Conservation (phyloP, 164 flowering plant genomes). For the Vitis rupestris region DNA sequence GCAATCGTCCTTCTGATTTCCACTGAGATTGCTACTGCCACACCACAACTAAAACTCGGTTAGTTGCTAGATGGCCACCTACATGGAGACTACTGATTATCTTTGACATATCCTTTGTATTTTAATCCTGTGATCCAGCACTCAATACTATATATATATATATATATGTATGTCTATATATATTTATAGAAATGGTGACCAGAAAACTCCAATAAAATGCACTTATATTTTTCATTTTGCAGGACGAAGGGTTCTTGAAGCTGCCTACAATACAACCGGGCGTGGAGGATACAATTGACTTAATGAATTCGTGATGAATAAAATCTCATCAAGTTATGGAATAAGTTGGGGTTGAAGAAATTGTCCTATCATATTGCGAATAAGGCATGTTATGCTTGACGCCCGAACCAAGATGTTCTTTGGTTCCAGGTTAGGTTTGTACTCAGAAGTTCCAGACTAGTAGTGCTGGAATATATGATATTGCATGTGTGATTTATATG, state of each 20-base stretch:
- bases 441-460: no score
- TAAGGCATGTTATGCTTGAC: neutral
- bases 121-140: no score
- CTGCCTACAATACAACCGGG: conserved; percentile 1
- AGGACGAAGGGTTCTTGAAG: neutral
- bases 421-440: neutral
- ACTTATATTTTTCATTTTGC: neutral
- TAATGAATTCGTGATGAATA: neutral
- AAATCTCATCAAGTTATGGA: neutral
- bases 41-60: neutral
- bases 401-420: neutral
- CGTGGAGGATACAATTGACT: neutral
- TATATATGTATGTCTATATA: no score
- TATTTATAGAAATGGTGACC: no score
- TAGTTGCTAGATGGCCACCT: neutral
- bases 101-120: neutral
- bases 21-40: neutral
- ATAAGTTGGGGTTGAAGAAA: neutral
- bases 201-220: neutral
- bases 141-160: no score
- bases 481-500: no score
- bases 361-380: neutral
- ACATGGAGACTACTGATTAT: neutral
- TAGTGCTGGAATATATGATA: no score
- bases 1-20: neutral